Base-by-base conservation (phyloP, 2,329 filamentous ascomycete species). In the Penicillium sp. region DNA sequence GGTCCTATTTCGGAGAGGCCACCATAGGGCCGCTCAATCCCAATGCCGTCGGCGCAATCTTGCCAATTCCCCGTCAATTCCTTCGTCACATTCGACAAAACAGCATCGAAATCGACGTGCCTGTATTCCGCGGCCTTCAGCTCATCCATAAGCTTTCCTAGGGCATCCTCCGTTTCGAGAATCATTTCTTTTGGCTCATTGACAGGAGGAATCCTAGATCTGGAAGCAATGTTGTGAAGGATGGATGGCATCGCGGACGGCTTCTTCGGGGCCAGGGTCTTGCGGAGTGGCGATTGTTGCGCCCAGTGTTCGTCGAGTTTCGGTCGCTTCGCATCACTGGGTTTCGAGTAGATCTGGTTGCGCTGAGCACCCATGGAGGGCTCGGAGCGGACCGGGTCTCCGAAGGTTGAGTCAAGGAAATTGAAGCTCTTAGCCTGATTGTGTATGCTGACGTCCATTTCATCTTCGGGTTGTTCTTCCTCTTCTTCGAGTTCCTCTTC, bases 101-200 rank as follows among this genome's bases (percentile, higher is more conserved):
- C 54, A 7, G 48, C 54, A 30, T 67, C 61, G 19, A 69, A 52
- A 38, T 70, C 63, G 3, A 61, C 49, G 16, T 68, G 62, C 37
- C 62, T 63, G 29, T 64, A 60, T 35, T 70, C 63, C 1, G 60
- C 55, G 18, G 66, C 61, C 45, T 67, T 62, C 2, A 64, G 59
- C 51, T 72, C 69, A 41, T 74, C 77, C 57, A 88, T 88, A 14
- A 91, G 73, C 44, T 76, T 76, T 41, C 77, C 77, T 33, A 95
- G 73, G 34, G 89, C 71, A 33, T 82, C 78, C 65, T 96, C 91
- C 10, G 88, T 95, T 41, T 81, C 77, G 29, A 95, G 72, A 38
- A 96, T 82, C 16, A 95, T 69, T 38, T 84, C 77, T 52, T 86
- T 82, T 1, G 84, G 75, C 69, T 96, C 92, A 4, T 77, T 76